A percentile compares a stretch with the other conserved stretches of the same genome.
phyloP scores from a whole-genome alignment of 805 yeast genomes.

The Yarrowia osloensis region DNA sequence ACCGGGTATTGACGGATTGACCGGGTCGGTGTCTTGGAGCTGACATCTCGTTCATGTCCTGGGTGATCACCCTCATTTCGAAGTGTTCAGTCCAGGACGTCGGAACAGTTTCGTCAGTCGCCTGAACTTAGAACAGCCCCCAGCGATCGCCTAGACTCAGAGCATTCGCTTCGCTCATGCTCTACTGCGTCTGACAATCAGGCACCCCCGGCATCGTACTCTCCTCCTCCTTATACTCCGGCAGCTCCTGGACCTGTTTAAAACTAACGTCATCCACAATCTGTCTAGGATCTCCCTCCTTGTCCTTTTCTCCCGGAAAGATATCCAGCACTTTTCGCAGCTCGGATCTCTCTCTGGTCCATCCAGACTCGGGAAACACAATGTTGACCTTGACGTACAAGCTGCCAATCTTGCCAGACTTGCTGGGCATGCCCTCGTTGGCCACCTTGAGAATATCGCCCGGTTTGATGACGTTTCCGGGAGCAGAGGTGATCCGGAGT shows the following conservation, averaged over 20 bases:
- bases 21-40: no score
- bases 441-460: slow-evolving; percentile 64
- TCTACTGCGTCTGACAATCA: slow-evolving; percentile 22
- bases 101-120: no score
- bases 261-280: slow-evolving; percentile 37
- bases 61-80: no score
- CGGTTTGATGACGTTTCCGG: slow-evolving; percentile 81
- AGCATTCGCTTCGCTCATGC: background rate
- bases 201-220: slow-evolving; percentile 21
- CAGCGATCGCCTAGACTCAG: no score
- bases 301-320: slow-evolving; percentile 36
- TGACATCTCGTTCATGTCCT: no score
- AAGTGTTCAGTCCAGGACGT: no score
- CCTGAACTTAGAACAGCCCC: no score
- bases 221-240: background rate
- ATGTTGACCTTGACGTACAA: slow-evolving; percentile 68
- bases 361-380: slow-evolving; percentile 80
- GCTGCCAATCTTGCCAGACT: slow-evolving; percentile 55
- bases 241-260: slow-evolving; percentile 4
- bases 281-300: slow-evolving; percentile 27
- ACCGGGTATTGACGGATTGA: no score
- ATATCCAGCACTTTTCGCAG: slow-evolving; percentile 36
- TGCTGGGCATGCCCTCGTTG: slow-evolving; percentile 83
- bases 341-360: slow-evolving; percentile 79
- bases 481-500: slow-evolving; percentile 61